Percentiles rank a stretch among this genome's conserved stretches.
These are phyloP conservation scores for Populus hybrid DNA, from an alignment of 441 rosid species.

Conservation along the genomic window DNA sequence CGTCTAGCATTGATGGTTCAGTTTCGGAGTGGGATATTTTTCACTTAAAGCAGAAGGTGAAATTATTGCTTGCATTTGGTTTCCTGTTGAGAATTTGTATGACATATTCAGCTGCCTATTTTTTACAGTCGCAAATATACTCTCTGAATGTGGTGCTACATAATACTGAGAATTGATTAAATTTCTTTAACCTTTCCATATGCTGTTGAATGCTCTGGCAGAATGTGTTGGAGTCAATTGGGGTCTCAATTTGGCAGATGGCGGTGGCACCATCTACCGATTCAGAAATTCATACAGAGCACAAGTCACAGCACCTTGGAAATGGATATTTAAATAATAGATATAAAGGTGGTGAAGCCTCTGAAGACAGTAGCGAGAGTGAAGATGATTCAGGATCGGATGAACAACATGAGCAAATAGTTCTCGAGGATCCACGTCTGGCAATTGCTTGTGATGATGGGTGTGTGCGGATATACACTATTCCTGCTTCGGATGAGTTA, in stretches of 20 bases:
- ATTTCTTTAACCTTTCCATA: neutral
- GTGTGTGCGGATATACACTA: slow-evolving; percentile 59
- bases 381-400: slow-evolving; percentile 58
- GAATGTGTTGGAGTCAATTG: slow-evolving; percentile 72
- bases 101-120: neutral
- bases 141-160: no score
- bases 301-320: slow-evolving; percentile 31
- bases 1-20: slow-evolving; percentile 86
- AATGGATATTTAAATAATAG: slow-evolving; percentile 48
- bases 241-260: slow-evolving; percentile 93
- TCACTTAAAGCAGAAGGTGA: slow-evolving; percentile 81
- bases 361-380: slow-evolving; percentile 49
- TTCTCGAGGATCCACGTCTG: slow-evolving; percentile 36
- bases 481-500: slow-evolving; percentile 54
- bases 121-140: no score
- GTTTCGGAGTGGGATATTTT: slow-evolving; percentile 88
- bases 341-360: slow-evolving; percentile 32
- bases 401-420: slow-evolving; percentile 32
- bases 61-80: neutral
- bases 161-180: no score
- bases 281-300: slow-evolving; percentile 26
- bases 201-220: slow-evolving; percentile 29
- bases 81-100: neutral
- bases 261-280: slow-evolving; percentile 50
- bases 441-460: slow-evolving; percentile 94